A percentile compares a stretch with the other conserved stretches of the same genome.
Evolutionary conservation across 768 basidiomycete genomes (phyloP).

Genomic region (Infundibulicybe gibba): DNA sequence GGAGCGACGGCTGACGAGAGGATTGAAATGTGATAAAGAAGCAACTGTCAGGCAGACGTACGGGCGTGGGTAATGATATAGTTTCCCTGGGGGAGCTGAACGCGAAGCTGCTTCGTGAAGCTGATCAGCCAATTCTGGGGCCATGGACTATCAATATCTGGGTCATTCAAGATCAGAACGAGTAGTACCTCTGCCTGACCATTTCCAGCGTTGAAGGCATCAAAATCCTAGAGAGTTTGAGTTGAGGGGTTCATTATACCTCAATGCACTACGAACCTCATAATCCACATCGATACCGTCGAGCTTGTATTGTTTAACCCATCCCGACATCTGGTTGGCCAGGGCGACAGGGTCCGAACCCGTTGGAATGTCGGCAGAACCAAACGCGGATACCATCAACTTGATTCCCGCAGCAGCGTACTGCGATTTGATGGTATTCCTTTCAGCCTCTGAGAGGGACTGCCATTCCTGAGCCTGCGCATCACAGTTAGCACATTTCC

Average conservation of each 20-base stretch:
- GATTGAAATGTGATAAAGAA: background rate
- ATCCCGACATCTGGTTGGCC: constrained; percentile 63
- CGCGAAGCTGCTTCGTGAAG: constrained; percentile 50
- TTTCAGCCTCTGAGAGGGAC: constrained; percentile 36
- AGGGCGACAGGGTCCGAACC: constrained; percentile 56
- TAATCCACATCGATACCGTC: constrained; percentile 79
- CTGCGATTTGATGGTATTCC: constrained; percentile 46
- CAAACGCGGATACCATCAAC: constrained; percentile 63
- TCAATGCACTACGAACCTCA: constrained; percentile 33
- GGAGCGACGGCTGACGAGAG: constrained; percentile 40
- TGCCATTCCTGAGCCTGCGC: constrained; percentile 50
- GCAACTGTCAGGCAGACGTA: constrained; percentile 18
- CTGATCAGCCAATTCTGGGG: constrained; percentile 45
- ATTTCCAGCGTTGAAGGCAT: constrained; percentile 48
- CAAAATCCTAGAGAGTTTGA: constrained; percentile 46
- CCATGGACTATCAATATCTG: background rate
- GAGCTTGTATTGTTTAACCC: constrained; percentile 55
- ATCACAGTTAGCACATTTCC: background rate
- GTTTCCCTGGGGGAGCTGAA: constrained; percentile 40
- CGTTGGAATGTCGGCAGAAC: constrained; percentile 49
- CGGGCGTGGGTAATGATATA: constrained; percentile 57
- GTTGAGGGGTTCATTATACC: background rate
- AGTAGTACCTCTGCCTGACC: constrained; percentile 45
- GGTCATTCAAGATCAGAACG: background rate
- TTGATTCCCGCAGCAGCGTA: constrained; percentile 58